Evolutionary conservation across 495 filamentous ascomycete genomes (phyloP), one percentile per base, ranked within the genome.

Genomic region (Lophium mytilinum): DNA sequence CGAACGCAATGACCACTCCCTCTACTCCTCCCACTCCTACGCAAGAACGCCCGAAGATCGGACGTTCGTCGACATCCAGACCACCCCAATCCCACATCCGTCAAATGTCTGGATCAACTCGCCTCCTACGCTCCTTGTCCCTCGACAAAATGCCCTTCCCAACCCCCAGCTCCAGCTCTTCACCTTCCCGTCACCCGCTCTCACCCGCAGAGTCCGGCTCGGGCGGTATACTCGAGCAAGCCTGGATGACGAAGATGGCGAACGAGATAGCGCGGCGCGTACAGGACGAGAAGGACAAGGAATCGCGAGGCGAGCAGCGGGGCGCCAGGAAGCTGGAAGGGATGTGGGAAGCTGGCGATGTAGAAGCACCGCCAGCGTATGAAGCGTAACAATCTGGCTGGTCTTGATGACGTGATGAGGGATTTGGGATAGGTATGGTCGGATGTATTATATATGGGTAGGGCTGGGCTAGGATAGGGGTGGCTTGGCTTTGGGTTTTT

Each of bases 171-270:
- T 8, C 8, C 35, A 21, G n/a, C n/a, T 47, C 30, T 17, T 37
- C 52, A 56, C 35, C 14, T n/a, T 33, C 53, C 53, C 9, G 45
- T 40, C 6, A 24, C 12, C 47, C 59, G 6, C 39, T 57, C 6
- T 53, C 59, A 12, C 59, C 58, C 12, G 9, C 42, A 1, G 37
- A 6, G 11, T 47, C 46, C 1, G 24, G 24, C 24, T 55, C 62
- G 10, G 73, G 74, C 14, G 80, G 83, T 15, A 82, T 89, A 15
- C 73, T 95, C 34, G 87, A 95, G 60, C 86, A 90, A 68, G 86
- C 87, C 0, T 90, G 91, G 81, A 84, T 96, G 61, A 85, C 86
- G 75, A 90, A 90, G 73, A 87, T 98, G 71, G 91, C 92, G 6
- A 81, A 81, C 45, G 92, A 98, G 71, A 90, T 96, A 45, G 89